phyloP scores from a whole-genome alignment of 129 eudicot species.

The Heracleum sosnowskyi region DNA sequence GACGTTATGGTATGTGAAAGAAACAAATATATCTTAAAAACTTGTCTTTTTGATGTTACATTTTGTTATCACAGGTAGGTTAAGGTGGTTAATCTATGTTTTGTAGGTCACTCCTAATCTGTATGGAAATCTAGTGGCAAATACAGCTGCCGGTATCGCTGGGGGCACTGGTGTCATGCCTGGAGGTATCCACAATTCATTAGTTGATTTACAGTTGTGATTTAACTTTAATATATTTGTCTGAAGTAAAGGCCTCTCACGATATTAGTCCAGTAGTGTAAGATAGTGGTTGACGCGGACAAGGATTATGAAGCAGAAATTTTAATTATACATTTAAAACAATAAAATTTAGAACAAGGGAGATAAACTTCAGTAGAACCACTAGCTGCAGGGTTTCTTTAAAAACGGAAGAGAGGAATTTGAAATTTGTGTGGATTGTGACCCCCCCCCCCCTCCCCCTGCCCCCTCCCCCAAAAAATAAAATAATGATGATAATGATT shows the following conservation, averaged over 20 bases:
- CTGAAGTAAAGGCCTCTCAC: neutral
- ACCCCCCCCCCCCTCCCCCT: too few species aligned
- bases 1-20: slow-evolving; percentile 72
- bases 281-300: neutral
- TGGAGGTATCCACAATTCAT: slow-evolving; percentile 48
- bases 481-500: too few species aligned
- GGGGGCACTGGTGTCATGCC: slow-evolving; percentile 99
- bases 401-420: too few species aligned
- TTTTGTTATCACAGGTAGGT: neutral
- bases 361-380: neutral
- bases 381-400: too few species aligned
- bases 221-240: neutral
- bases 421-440: neutral
- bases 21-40: neutral
- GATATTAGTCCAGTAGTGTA: neutral
- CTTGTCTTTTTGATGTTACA: neutral
- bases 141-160: slow-evolving; percentile 97
- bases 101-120: slow-evolving; percentile 93
- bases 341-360: neutral
- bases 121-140: slow-evolving; percentile 85
- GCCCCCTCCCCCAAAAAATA: too few species aligned
- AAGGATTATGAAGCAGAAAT: too few species aligned
- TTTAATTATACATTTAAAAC: neutral
- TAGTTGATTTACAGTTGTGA: neutral
- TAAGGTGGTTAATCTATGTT: neutral